Evolutionary conservation across 1,139 yeast species (phyloP), one percentile per base, ranked within the genome.

Genomic region (Diutina scorzettiae): DNA sequence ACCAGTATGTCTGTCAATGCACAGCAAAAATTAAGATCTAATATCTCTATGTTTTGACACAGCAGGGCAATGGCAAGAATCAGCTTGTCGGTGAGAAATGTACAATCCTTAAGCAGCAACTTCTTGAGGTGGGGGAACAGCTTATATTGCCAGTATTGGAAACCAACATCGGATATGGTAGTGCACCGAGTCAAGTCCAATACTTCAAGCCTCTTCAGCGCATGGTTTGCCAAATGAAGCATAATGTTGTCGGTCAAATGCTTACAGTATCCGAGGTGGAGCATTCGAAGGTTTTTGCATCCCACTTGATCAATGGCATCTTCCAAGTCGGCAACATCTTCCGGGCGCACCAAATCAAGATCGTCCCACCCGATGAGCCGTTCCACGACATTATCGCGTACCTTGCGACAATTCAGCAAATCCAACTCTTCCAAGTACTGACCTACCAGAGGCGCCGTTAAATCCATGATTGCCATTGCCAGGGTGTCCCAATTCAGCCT

Each of bases 401-500:
- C 86, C 51, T 78, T 80, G 29, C 87, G 64, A 53, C 91, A 82
- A 55, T 82, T 81, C 4, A 84, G 71, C 40, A 82, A 60, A 53
- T 81, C 86, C 23, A 82, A 63, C 45, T 73, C 78, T 46, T 70
- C 73, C 37, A 82, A 58, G 47, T 68, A 61, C 41, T 68, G 64
- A 2, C 87, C 87, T 32, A 79, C 76, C 47, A 74, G 70, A 0
- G 81, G 81, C 2, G 73, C 78, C 1, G 85, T 71, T 41, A 82
- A 58, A 54, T 82, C 91, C 84, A 81, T 78, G 20, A 82, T 78
- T 4, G 89, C 83, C 84, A 79, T 76, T 3, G 86, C 84, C 47
- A 81, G 74, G 7, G 81, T 76, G 49, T 80, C 85, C 91, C 91
- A 82, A 42, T 76, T 80, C 23, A 83, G 76, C 45, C 66, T 69